Conservation (phyloP, 495 filamentous ascomycete genomes). For the Tuber umbilicatum region DNA sequence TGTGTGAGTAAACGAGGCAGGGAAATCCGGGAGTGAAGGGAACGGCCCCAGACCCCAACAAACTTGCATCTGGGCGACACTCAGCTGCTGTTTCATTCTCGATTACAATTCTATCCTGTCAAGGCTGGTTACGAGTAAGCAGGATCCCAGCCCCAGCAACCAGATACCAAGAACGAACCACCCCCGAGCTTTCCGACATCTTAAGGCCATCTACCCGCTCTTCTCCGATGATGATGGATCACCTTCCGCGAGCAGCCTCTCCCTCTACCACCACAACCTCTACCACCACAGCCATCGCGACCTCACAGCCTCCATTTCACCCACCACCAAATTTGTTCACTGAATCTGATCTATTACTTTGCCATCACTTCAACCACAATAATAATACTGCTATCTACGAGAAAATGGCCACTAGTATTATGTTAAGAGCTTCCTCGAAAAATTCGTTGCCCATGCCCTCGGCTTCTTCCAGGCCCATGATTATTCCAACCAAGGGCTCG, state of each 20-base stretch:
- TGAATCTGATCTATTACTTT: neutral
- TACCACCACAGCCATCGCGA: neutral
- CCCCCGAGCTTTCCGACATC: conserved; percentile 1
- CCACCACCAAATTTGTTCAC: neutral
- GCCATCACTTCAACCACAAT: neutral
- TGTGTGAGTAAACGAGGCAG: neutral
- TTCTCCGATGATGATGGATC: neutral
- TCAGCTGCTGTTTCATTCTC: neutral
- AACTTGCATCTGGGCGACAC: neutral
- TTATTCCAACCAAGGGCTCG: conserved; percentile 33
- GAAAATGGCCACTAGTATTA: conserved; percentile 3
- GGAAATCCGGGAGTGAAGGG: neutral
- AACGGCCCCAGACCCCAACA: neutral
- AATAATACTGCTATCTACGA: neutral
- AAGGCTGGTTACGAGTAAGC: neutral
- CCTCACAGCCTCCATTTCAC: neutral
- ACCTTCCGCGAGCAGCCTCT: neutral
- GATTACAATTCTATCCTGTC: neutral
- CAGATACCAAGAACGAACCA: neutral
- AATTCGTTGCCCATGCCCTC: conserved; percentile 23
- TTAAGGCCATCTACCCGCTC: neutral
- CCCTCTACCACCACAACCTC: neutral
- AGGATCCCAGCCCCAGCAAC: conserved; percentile 1
- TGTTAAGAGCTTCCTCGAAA: conserved; percentile 19
- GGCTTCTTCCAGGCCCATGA: conserved; percentile 31